phyloP scores from a whole-genome alignment of 2,329 filamentous ascomycete genomes.

The Penicillium olsonii region DNA sequence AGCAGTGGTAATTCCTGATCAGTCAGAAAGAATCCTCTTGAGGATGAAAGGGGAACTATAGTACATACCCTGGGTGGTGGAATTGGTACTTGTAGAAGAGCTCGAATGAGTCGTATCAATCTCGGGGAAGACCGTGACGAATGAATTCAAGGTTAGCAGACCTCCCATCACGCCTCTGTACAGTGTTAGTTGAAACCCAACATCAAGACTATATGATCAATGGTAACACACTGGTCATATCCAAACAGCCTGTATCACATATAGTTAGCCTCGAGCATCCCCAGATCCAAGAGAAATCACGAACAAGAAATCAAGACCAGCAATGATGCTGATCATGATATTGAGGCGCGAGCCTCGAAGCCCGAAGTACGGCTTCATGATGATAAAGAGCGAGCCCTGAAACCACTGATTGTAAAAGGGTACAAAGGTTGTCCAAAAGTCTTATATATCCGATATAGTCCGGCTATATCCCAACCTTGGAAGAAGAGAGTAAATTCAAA shows the following conservation, averaged over 20 bases:
- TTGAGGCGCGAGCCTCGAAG: conserved; percentile 67
- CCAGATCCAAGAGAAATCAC: background rate
- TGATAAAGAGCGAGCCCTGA: conserved; percentile 4
- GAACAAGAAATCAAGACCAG: conserved; percentile 69
- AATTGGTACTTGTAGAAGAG: conserved; percentile 40
- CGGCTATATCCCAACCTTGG: background rate
- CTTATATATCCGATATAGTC: background rate
- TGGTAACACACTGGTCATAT: conserved; percentile 62
- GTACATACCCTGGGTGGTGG: conserved; percentile 44
- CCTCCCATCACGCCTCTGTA: conserved; percentile 68
- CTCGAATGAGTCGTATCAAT: conserved; percentile 49
- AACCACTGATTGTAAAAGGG: too few species aligned
- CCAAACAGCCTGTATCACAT: conserved; percentile 48
- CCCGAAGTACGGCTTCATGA: conserved; percentile 59
- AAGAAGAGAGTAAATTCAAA: background rate
- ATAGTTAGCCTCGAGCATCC: background rate
- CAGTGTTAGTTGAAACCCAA: conserved; percentile 3
- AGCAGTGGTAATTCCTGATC: conserved; percentile 42
- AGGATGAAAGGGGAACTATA: background rate
- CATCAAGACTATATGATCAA: background rate
- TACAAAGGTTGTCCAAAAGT: background rate
- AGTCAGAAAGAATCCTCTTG: background rate
- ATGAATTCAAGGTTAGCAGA: conserved; percentile 68
- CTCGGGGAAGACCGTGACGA: conserved; percentile 56
- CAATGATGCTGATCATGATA: conserved; percentile 69